Evolutionary conservation across 441 rosid species (phyloP).

Genomic region (Lepidium campestre): DNA sequence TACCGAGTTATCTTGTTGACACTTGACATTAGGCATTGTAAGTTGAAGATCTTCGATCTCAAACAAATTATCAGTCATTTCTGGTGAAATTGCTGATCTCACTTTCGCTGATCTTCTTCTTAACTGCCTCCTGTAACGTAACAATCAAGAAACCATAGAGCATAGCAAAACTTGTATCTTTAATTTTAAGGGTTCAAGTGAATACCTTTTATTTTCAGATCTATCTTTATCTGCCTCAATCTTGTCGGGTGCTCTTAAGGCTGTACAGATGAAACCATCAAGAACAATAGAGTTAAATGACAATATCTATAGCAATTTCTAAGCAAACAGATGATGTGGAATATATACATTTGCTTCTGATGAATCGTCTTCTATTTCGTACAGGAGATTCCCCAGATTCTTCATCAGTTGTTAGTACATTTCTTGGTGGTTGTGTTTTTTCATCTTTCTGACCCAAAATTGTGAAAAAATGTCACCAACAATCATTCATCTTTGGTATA

Average conservation of each 20-base stretch:
- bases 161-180: background rate
- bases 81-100: slow-evolving; percentile 30
- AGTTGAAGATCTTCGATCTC: slow-evolving; percentile 53
- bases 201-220: slow-evolving; percentile 16
- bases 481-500: background rate
- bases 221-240: background rate
- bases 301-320: background rate
- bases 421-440: slow-evolving; percentile 10
- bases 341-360: slow-evolving; percentile 20
- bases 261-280: background rate
- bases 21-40: slow-evolving; percentile 6
- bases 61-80: slow-evolving; percentile 41
- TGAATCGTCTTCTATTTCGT: slow-evolving; percentile 17
- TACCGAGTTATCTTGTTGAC: background rate
- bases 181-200: background rate
- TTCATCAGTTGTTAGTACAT: background rate
- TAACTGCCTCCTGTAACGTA: slow-evolving; percentile 17
- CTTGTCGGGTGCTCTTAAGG: background rate
- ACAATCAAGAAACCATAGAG: background rate
- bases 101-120: slow-evolving; percentile 58
- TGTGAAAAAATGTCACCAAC: background rate
- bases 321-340: background rate
- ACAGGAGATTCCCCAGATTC: background rate
- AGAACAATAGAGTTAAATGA: background rate
- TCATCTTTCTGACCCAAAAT: background rate